Evolutionary conservation across 1,284 basidiomycete species (phyloP), one percentile per base, ranked within the genome.

Genomic region (Cryptococcus depauperatus): DNA sequence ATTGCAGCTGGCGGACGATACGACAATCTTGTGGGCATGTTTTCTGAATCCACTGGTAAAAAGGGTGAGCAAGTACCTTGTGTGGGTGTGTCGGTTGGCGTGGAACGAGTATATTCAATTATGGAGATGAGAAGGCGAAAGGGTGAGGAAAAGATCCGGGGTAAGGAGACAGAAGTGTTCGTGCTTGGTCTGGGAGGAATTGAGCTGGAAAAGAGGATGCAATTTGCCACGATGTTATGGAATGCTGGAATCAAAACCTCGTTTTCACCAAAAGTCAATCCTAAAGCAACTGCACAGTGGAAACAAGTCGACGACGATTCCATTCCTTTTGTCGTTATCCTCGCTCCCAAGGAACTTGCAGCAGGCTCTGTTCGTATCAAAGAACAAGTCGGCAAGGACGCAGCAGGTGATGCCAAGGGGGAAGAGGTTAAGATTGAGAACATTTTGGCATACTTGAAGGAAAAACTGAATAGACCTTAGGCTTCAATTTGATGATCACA

Each of bases 1-100:
- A 95, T 99, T 63, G 95, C 93, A 6, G 95, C 88, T 0, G 95
- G 95, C 16, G 93, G 95, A 11, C 79, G 93, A 37, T 98, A 98
- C 74, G 93, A 98, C 74, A 84, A 86, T 55, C 83, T 99, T n/a
- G 93, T 98, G 2, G 85, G 86, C 39, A 82, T 92, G 76, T 96
- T 99, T 72, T 79, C 83, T 18, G 78, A 85, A 5, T 83, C 87
- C 0, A 84, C 86, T 0, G 78, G 84, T 0, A 83, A 59, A 13
- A 69, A 66, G 54, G 68, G 64, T 43, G 64, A 57, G 32, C 73
- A 76, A 6, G 78, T 93, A 44, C 93, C 92, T 0, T 99, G 95
- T 67, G 83, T 98, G 10, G 93, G 95, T 19, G 80, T 97, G 27
- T 87, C 83, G 53, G 85, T 98, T 55, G 95, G 95, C 22, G 77